Evolutionary conservation across 202 grass and related monocot genomes (phyloP).

Genomic region (Digitaria exilis): DNA sequence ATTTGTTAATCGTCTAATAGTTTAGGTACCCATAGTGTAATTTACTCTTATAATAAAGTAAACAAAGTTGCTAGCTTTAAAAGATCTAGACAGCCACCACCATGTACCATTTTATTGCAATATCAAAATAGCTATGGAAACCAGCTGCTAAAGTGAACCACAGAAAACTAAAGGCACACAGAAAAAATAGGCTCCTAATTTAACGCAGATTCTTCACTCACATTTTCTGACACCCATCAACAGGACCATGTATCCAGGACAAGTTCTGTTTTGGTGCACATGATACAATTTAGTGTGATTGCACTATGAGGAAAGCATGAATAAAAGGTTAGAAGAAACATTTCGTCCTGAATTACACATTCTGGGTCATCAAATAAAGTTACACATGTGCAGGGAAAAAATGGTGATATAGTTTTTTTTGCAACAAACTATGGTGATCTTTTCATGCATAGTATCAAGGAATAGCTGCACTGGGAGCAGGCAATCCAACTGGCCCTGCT

Average conservation of each 20-base stretch:
- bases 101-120: not conserved
- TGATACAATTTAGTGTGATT: not conserved
- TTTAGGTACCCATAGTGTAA: too few relatives aligned
- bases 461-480: not conserved
- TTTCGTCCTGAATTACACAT: not conserved
- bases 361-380: not conserved
- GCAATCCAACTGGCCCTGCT: not conserved
- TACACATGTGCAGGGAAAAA: not conserved
- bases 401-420: too few relatives aligned
- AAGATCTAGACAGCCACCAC: not conserved
- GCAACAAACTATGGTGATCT: not conserved
- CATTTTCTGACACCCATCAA: not conserved
- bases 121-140: conserved; percentile 5
- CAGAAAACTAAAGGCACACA: not conserved
- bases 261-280: not conserved
- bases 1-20: too few relatives aligned
- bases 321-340: not conserved
- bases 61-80: not conserved
- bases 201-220: not conserved
- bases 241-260: not conserved
- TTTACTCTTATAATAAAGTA: conserved; percentile 16
- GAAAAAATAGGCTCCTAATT: not conserved
- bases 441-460: not conserved
- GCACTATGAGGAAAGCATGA: not conserved
- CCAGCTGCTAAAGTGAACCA: conserved; percentile 16